Evolutionary conservation across 2,329 filamentous ascomycete genomes (phyloP).

Genomic region (Hypoxylon sp.): DNA sequence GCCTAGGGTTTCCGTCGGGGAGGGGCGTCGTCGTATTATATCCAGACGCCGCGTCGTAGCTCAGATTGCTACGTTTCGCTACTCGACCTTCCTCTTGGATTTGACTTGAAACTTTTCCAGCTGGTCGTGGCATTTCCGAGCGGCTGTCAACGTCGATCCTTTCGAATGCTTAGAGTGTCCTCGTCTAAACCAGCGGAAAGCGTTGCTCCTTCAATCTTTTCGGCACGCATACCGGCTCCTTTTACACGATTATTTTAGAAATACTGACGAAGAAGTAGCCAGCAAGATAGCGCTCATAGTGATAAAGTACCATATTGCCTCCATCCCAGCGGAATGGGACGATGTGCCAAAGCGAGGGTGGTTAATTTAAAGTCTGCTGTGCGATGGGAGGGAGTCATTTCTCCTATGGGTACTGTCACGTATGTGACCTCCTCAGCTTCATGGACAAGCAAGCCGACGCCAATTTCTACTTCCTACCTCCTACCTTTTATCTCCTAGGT

Average conservation of each 20-base stretch:
- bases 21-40: constrained; percentile 21
- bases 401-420: constrained; percentile 46
- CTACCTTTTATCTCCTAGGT: no score
- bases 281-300: constrained; percentile 14
- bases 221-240: constrained; percentile 6
- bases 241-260: constrained; percentile 2
- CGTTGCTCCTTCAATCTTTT: constrained; percentile 23
- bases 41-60: constrained; percentile 20
- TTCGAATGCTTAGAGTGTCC: constrained; percentile 18
- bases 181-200: constrained; percentile 30
- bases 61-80: constrained; percentile 29
- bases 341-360: constrained; percentile 56
- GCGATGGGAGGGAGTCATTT: constrained; percentile 43
- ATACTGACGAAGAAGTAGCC: constrained; percentile 15
- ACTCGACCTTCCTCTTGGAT: constrained; percentile 20
- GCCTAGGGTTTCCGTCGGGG: constrained; percentile 22
- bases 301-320: constrained; percentile 53
- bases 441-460: constrained; percentile 10
- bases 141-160: constrained; percentile 25
- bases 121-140: constrained; percentile 18
- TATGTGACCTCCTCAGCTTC: constrained; percentile 10
- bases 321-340: constrained; percentile 55
- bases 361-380: constrained; percentile 51
- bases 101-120: constrained; percentile 3
- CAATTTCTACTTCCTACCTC: no score